Evolutionary conservation across 192 early-diverging fungal genomes (phyloP).

Genomic region (Mortierella alpina): DNA sequence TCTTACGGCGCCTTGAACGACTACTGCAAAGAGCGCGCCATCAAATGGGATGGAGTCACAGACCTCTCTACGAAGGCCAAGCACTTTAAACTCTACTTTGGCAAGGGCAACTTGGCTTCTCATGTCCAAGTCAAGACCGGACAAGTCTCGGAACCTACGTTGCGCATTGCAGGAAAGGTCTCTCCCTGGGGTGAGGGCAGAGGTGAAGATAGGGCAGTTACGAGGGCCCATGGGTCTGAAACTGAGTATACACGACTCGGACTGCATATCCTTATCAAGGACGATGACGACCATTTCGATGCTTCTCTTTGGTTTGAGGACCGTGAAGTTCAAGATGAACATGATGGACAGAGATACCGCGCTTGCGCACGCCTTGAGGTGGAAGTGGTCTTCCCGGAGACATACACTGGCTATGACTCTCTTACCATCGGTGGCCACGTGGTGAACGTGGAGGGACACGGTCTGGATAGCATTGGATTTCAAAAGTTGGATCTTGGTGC

Average conservation of each 20-base stretch:
- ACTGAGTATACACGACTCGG: slow-evolving; percentile 3
- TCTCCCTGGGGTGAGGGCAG: neutral
- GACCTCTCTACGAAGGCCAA: slow-evolving; percentile 6
- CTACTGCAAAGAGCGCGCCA: neutral
- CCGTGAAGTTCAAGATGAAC: neutral
- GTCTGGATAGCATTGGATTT: slow-evolving; percentile 17
- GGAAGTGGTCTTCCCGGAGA: slow-evolving; percentile 19
- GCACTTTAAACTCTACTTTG: slow-evolving; percentile 20
- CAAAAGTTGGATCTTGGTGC: slow-evolving; percentile 7
- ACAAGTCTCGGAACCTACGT: slow-evolving; percentile 8
- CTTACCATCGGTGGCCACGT: slow-evolving; percentile 13
- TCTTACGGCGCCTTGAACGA: neutral
- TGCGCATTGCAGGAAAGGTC: slow-evolving; percentile 16
- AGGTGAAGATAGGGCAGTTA: neutral
- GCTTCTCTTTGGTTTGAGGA: slow-evolving; percentile 25
- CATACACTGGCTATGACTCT: slow-evolving; percentile 13
- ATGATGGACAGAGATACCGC: neutral
- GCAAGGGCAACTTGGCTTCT: slow-evolving; percentile 5
- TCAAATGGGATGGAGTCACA: slow-evolving; percentile 20
- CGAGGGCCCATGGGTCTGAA: neutral
- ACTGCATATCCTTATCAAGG: slow-evolving; percentile 14
- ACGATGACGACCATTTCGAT: slow-evolving; percentile 4
- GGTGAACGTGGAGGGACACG: neutral
- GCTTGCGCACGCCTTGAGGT: slow-evolving; percentile 24
- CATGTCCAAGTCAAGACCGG: slow-evolving; percentile 8